phyloP scores from a whole-genome alignment of 352 stramenopile genomes.

The Phytophthora tentaculata region DNA sequence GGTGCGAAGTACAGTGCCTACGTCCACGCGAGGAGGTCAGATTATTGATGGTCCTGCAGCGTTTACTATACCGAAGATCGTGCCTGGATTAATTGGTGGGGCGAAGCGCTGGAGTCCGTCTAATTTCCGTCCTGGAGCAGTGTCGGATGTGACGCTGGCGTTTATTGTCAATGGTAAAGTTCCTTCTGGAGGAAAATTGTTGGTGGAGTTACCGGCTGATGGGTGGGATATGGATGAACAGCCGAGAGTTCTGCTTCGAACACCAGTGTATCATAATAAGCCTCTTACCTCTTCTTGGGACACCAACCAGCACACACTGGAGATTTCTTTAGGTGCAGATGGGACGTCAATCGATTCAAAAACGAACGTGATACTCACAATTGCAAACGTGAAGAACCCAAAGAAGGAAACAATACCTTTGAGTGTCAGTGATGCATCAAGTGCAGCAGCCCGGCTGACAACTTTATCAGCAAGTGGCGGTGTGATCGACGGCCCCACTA shows the following conservation, averaged over 20 bases:
- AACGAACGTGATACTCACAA: slow-evolving; percentile 45
- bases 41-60: slow-evolving; percentile 60
- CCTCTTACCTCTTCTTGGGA: slow-evolving; percentile 45
- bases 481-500: slow-evolving; percentile 67
- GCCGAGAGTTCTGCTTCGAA: slow-evolving; percentile 51
- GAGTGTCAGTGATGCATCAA: slow-evolving; percentile 5
- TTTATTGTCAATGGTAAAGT: slow-evolving; percentile 52
- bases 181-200: slow-evolving; percentile 46
- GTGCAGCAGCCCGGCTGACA: slow-evolving; percentile 44
- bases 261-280: slow-evolving; percentile 39
- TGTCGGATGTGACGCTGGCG: slow-evolving; percentile 65
- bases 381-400: slow-evolving; percentile 61
- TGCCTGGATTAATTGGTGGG: slow-evolving; percentile 53
- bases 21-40: slow-evolving; percentile 66
- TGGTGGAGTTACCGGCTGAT: slow-evolving; percentile 54
- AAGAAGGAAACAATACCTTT: slow-evolving; percentile 47
- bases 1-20: slow-evolving; percentile 51
- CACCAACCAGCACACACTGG: slow-evolving; percentile 56
- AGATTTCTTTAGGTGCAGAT: slow-evolving; percentile 47
- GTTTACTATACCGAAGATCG: slow-evolving; percentile 59
- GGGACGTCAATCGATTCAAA: slow-evolving; percentile 37
- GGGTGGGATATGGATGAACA: slow-evolving; percentile 69
- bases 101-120: slow-evolving; percentile 62
- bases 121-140: slow-evolving; percentile 50
- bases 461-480: slow-evolving; percentile 53